Percentiles rank a stretch among this genome's conserved stretches.
Evolutionary conservation across 768 basidiomycete genomes (phyloP).

Genomic region (Naganishia vishniacii): DNA sequence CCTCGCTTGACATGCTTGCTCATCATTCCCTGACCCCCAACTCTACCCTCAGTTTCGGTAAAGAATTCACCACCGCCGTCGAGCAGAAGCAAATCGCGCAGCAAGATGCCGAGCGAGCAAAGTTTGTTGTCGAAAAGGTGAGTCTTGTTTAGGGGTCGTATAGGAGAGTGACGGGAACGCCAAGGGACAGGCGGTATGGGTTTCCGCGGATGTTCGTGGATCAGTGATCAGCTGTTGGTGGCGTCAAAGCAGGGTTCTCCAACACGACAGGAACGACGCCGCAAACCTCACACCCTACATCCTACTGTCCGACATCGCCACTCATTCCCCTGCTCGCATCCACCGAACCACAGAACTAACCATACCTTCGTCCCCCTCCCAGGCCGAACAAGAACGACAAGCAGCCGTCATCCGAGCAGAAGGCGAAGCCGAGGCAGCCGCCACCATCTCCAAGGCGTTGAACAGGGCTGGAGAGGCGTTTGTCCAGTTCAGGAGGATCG

Average conservation of each 20-base stretch:
- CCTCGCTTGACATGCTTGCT: no score
- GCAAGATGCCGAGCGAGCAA: conserved; percentile 98
- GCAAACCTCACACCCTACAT: no score
- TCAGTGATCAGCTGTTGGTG: not conserved
- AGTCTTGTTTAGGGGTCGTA: conserved; percentile 27
- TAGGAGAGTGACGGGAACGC: not conserved
- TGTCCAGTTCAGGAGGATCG: conserved; percentile 89
- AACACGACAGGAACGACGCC: no score
- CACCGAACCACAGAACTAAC: no score
- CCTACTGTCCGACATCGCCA: no score
- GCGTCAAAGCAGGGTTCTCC: no score
- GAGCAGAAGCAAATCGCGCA: conserved; percentile 99
- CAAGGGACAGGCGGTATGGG: not conserved
- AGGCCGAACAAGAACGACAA: conserved; percentile 99
- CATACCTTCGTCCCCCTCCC: not conserved
- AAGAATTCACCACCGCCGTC: conserved; percentile 62
- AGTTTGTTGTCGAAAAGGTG: conserved; percentile 98
- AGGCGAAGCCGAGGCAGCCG: conserved; percentile 95
- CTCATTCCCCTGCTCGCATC: not conserved
- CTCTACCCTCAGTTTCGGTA: conserved; percentile 41
- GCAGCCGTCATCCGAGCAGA: conserved; percentile 96
- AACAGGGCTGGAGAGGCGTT: conserved; percentile 95
- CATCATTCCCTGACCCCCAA: conserved; percentile 17
- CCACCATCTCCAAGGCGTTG: conserved; percentile 82
- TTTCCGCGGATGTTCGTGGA: not conserved